Evolutionary conservation across 129 eudicot genomes (phyloP).

Genomic region (sunflower (Helianthus annuus)): DNA sequence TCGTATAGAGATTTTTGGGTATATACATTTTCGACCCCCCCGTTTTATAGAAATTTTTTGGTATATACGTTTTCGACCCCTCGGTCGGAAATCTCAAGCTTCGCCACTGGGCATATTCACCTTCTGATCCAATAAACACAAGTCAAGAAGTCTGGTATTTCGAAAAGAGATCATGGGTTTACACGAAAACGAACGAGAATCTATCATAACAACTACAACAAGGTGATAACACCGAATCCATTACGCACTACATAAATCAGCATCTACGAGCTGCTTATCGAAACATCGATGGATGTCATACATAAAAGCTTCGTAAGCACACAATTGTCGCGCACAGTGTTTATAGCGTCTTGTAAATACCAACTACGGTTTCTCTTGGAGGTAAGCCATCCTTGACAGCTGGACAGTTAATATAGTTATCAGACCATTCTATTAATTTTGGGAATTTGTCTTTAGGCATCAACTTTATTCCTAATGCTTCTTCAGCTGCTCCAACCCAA

Average conservation of each 20-base stretch:
- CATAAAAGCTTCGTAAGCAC: too few species aligned
- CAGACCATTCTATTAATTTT: background rate
- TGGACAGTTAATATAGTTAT: background rate
- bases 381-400: background rate
- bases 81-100: too few species aligned
- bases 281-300: too few species aligned
- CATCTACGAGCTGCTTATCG: too few species aligned
- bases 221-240: background rate
- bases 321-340: too few species aligned
- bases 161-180: background rate
- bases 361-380: background rate
- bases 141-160: background rate
- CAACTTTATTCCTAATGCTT: background rate
- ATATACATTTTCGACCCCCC: too few species aligned
- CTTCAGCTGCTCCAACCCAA: conserved; percentile 18
- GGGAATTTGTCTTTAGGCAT: background rate
- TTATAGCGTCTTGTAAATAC: background rate
- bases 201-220: background rate
- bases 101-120: too few species aligned
- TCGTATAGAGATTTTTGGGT: too few species aligned
- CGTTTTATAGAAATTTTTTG: too few species aligned
- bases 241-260: background rate
- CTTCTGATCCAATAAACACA: background rate
- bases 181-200: background rate
- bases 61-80: too few species aligned